These are phyloP conservation scores for Rhodotorula toruloides DNA, from an alignment of 768 basidiomycete genomes.

Conservation along the genomic window DNA sequence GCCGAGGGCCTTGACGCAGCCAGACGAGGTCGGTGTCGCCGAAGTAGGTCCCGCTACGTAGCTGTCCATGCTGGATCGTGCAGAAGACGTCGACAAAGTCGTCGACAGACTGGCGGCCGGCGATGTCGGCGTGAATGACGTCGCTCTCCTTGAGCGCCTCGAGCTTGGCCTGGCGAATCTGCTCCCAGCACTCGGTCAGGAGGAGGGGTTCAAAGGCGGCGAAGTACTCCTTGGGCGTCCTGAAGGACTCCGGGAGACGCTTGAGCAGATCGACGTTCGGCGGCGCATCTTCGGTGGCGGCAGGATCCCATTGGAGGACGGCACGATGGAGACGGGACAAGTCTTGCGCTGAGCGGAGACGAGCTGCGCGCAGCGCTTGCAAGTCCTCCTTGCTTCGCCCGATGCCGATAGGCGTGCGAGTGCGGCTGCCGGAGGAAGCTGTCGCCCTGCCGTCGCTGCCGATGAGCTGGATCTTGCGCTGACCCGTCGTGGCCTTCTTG, in stretches of 20 bases:
- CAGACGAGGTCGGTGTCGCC: conserved; percentile 82
- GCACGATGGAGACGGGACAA: conserved; percentile 68
- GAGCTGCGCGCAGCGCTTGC: conserved; percentile 42
- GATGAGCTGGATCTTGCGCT: conserved; percentile 61
- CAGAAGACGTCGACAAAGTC: conserved; percentile 78
- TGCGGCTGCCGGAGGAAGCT: no score
- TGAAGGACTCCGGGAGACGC: conserved; percentile 49
- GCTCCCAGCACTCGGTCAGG: conserved; percentile 84
- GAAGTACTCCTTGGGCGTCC: conserved; percentile 62
- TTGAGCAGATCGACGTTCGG: conserved; percentile 48
- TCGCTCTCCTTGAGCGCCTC: conserved; percentile 52
- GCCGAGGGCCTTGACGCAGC: conserved; percentile 56
- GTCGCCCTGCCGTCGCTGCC: no score
- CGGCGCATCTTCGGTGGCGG: conserved; percentile 59
- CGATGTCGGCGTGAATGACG: conserved; percentile 55
- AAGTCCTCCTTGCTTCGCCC: conserved; percentile 19
- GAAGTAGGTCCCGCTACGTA: conserved; percentile 68
- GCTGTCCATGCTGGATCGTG: conserved; percentile 53
- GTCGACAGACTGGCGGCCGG: conserved; percentile 65
- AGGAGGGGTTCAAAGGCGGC: conserved; percentile 76
- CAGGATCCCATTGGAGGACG: conserved; percentile 79
- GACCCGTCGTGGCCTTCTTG: conserved; percentile 29
- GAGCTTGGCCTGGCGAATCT: conserved; percentile 71
- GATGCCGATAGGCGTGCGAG: not conserved
- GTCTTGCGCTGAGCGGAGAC: conserved; percentile 73